Conservation (phyloP, 345 rosid genomes). For the Combretum micranthum region DNA sequence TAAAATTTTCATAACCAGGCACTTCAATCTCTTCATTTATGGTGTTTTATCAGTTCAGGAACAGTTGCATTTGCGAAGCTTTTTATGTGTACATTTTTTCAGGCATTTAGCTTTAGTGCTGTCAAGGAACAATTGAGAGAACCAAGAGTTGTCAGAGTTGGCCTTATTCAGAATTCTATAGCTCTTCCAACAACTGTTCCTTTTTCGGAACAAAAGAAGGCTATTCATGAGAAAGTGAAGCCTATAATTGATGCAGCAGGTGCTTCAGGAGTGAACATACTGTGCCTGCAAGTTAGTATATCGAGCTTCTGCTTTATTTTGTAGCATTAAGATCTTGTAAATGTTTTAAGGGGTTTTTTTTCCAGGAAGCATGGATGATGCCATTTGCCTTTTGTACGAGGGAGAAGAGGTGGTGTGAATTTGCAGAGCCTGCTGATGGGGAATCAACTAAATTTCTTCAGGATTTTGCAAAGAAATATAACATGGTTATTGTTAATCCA, state of each 20-base stretch:
- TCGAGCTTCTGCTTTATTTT: neutral
- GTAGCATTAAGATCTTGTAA: neutral
- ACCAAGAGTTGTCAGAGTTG: slow-evolving; percentile 78
- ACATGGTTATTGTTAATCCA: slow-evolving; percentile 87
- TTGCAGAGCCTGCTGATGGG: slow-evolving; percentile 86
- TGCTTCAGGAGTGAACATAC: slow-evolving; percentile 78
- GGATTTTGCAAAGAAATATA: slow-evolving; percentile 57
- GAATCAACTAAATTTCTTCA: slow-evolving; percentile 85
- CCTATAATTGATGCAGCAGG: slow-evolving; percentile 84
- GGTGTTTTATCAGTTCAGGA: neutral
- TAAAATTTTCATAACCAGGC: too few species aligned
- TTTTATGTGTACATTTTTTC: slow-evolving; percentile 9
- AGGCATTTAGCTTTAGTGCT: slow-evolving; percentile 72
- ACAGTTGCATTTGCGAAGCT: slow-evolving; percentile 3
- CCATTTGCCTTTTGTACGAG: slow-evolving; percentile 96
- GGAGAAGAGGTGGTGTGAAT: slow-evolving; percentile 96
- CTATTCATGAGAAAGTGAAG: slow-evolving; percentile 59
- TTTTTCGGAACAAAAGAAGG: slow-evolving; percentile 56
- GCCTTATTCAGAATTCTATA: slow-evolving; percentile 80
- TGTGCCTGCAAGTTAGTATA: slow-evolving; percentile 72
- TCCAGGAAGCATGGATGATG: slow-evolving; percentile 95
- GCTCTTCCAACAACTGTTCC: slow-evolving; percentile 78
- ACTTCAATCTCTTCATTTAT: too few species aligned
- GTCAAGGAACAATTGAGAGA: slow-evolving; percentile 65
- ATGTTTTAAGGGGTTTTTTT: neutral